Evolutionary conservation across 495 filamentous ascomycete species (phyloP).

Genomic region (Daldinia childiae): DNA sequence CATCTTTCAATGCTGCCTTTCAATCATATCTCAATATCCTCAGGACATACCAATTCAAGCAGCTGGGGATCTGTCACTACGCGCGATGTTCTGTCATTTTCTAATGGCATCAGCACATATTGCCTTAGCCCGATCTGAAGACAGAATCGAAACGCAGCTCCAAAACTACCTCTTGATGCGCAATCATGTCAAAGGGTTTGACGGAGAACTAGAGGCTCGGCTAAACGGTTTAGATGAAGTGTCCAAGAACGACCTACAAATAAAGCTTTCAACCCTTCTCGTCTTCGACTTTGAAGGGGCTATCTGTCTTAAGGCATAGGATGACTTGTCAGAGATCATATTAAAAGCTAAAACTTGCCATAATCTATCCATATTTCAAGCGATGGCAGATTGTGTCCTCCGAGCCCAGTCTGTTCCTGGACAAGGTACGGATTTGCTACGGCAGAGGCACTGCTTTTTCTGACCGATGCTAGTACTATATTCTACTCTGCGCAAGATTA

Average conservation of each 20-base stretch:
- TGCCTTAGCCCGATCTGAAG: slow-evolving; percentile 70
- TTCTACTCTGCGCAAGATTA: slow-evolving; percentile 64
- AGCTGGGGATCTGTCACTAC: slow-evolving; percentile 62
- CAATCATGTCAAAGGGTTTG: slow-evolving; percentile 66
- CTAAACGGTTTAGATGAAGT: slow-evolving; percentile 54
- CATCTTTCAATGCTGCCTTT: slow-evolving; percentile 68
- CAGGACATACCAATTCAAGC: slow-evolving; percentile 54
- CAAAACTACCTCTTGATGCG: slow-evolving; percentile 69
- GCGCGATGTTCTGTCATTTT: slow-evolving; percentile 74
- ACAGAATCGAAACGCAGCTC: slow-evolving; percentile 65
- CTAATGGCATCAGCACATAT: slow-evolving; percentile 68
- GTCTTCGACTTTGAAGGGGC: slow-evolving; percentile 82
- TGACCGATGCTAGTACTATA: slow-evolving; percentile 53
- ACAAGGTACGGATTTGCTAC: slow-evolving; percentile 49
- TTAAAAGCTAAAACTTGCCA: slow-evolving; percentile 57
- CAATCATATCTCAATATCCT: slow-evolving; percentile 69
- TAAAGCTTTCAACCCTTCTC: slow-evolving; percentile 70
- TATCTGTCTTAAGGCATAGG: slow-evolving; percentile 71
- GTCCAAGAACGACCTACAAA: slow-evolving; percentile 60
- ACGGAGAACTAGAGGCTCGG: slow-evolving; percentile 50
- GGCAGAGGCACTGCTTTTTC: background rate
- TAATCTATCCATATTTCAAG: slow-evolving; percentile 53
- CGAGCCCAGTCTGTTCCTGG: slow-evolving; percentile 60
- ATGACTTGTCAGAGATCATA: slow-evolving; percentile 68
- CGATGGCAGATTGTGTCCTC: slow-evolving; percentile 70